Evolutionary conservation across 352 stramenopile species (phyloP).

Genomic region (Pythium sukuiense): DNA sequence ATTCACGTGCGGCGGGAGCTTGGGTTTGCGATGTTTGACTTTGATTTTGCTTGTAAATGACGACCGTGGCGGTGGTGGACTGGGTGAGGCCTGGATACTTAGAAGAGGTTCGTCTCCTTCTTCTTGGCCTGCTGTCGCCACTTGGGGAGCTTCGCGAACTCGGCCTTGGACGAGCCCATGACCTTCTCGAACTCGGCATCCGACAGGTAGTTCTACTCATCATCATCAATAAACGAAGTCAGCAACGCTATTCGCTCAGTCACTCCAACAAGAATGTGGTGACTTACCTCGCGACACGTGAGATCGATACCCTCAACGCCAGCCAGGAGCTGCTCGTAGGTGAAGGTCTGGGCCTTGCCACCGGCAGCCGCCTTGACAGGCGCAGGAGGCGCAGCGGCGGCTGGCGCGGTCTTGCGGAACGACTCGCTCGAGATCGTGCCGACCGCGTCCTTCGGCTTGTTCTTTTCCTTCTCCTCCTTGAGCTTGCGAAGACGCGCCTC

Average conservation of each 20-base stretch:
- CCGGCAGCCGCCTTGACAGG: constrained; percentile 27
- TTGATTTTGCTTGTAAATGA: neutral
- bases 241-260: no score
- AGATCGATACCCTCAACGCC: constrained; percentile 83
- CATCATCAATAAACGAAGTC: no score
- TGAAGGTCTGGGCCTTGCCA: constrained; percentile 42
- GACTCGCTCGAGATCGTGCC: constrained; percentile 57
- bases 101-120: constrained; percentile 87
- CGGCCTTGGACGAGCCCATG: constrained; percentile 57
- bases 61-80: neutral
- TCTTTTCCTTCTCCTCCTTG: constrained; percentile 80
- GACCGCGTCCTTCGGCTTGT: constrained; percentile 50
- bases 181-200: constrained; percentile 79
- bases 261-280: no score
- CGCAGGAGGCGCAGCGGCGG: constrained; percentile 21
- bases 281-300: constrained; percentile 63
- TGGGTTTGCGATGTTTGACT: neutral
- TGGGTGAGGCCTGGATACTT: no score
- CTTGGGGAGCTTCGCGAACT: constrained; percentile 71
- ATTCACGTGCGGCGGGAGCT: neutral
- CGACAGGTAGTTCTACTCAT: constrained; percentile 62
- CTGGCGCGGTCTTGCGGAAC: constrained; percentile 27
- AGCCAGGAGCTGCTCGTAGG: constrained; percentile 64
- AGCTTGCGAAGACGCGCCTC: constrained; percentile 77
- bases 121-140: constrained; percentile 90